Percentiles rank a stretch among this genome's conserved stretches.
These are phyloP conservation scores for Populus hybrid DNA, from an alignment of 441 rosid genomes.

Conservation along the genomic window DNA sequence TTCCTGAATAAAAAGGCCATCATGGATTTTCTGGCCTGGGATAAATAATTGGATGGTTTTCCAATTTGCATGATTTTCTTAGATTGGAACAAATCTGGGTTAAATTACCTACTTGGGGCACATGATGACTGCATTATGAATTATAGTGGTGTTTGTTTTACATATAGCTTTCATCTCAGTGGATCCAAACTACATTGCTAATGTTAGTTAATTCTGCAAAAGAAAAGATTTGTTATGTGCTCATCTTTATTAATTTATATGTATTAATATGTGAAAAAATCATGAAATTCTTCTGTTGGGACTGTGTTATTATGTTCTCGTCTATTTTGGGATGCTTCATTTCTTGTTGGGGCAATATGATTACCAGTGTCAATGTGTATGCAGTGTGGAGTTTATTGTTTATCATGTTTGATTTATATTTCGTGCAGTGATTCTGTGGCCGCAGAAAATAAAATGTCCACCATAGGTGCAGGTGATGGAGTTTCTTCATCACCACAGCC, in stretches of 20 bases:
- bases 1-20: not conserved
- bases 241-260: conserved; percentile 31
- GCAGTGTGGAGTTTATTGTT: conserved; percentile 8
- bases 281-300: not conserved
- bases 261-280: not conserved
- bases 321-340: not conserved
- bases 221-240: not conserved
- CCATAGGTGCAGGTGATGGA: conserved; percentile 43
- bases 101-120: not conserved
- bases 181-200: not conserved
- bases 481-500: conserved; percentile 50
- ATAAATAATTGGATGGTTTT: not conserved
- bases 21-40: not conserved
- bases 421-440: conserved; percentile 55
- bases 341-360: conserved; percentile 4
- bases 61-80: not conserved
- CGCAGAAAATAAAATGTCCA: conserved; percentile 46
- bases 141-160: not conserved
- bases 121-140: not conserved
- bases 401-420: conserved; percentile 25
- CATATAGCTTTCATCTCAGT: not conserved
- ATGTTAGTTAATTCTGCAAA: not conserved
- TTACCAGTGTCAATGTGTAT: conserved; percentile 4
- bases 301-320: not conserved
- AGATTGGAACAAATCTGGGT: not conserved